Base-by-base conservation (phyloP, 441 rosid species). In the Jatropha podagrica region DNA sequence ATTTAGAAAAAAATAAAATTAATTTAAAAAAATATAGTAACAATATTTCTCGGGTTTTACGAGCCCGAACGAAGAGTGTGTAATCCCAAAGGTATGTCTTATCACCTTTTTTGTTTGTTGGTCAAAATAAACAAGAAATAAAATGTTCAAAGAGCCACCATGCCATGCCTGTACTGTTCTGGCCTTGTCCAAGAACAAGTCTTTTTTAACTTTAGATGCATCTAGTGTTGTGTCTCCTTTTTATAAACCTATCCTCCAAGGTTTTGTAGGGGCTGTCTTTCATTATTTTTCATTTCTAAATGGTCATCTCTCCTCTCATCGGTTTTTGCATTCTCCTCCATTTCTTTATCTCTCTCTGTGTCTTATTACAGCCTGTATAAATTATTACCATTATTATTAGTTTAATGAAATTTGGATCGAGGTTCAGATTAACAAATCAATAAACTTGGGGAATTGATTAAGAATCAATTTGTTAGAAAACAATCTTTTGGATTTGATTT, bases 41-140 rank as follows among this genome's bases (percentile, higher is more conserved):
- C 27, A 27, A 11, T 51, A 41, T 49, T 61, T 66, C 7, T 49
- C 40, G 77, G 79, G 42, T 60, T 76, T 75, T 23, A 44, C 56
- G 69, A 49, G 18, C 63, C 77, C 68, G 44, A 62, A 42, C 68
- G 44, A 62, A 42, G 65, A 76, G 68, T 75, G 81, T 81, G 79
- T 77, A 80, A 85, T 82, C 86, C 90, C 85, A 74, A 82, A 83
- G 85, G 90, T 88, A 82, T 85, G 88, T 87, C 86, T 78, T 72
- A 80, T 82, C 73, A 51, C n/a, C 75, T 68, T 55, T 59, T 48
- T 67, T 60, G 65, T 37, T 15, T 61, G 54, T 80, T 69, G 85
- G 77, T 87, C 79, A 65, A 77, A 81, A 40, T 55, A 76, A 83
- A 78, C 49, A 67, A 69, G 44, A 65, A 46, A 59, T 61, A 65